These are phyloP conservation scores for Vaccinium myrtillus DNA, from an alignment of 148 eudicot species.

Conservation along the genomic window DNA sequence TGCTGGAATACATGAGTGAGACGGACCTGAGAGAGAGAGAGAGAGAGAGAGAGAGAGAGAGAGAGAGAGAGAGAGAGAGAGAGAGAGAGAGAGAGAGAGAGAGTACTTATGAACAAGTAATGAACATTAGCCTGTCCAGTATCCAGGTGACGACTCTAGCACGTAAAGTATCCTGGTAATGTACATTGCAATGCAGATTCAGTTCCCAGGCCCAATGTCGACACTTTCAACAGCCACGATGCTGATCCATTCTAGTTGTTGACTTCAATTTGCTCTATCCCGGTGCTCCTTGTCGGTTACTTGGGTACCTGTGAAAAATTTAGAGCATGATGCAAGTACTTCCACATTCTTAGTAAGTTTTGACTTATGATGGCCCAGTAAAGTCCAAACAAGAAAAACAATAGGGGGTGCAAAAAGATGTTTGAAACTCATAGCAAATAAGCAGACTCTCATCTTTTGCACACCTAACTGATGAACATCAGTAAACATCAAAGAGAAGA, in stretches of 20 bases:
- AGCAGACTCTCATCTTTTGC: constrained; percentile 4
- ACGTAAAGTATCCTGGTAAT: neutral
- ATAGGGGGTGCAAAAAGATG: neutral
- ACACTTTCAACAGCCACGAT: neutral
- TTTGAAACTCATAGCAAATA: neutral
- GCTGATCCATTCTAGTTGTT: neutral
- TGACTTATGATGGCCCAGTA: neutral
- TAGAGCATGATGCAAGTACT: neutral
- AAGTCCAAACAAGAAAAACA: neutral
- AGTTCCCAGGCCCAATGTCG: neutral
- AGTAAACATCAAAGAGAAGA: neutral
- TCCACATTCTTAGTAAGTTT: neutral
- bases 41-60: no score
- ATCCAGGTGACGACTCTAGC: neutral
- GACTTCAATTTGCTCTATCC: neutral
- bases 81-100: neutral
- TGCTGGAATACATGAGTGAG: neutral
- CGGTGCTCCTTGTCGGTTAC: neutral
- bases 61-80: neutral
- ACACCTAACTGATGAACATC: neutral
- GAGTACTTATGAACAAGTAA: neutral
- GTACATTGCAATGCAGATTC: constrained; percentile 2
- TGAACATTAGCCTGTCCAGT: neutral
- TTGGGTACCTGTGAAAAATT: neutral
- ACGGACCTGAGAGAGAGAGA: neutral